Evolutionary conservation across 257 asterid species (phyloP).

Genomic region (Primulina huaijiensis): DNA sequence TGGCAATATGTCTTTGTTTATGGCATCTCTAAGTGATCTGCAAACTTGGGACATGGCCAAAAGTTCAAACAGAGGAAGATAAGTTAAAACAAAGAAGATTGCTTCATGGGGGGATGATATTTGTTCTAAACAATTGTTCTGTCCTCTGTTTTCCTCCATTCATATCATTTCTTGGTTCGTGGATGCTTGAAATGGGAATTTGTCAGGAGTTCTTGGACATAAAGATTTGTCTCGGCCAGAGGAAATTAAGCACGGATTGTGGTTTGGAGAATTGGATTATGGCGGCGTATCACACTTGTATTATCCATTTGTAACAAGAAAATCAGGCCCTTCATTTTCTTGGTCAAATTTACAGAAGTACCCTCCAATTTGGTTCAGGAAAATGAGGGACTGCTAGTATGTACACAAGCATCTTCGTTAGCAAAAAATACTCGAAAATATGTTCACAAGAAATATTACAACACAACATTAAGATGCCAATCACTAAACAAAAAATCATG

Average conservation of each 20-base stretch:
- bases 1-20: constrained; percentile 53
- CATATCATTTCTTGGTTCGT: not conserved
- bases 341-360: not conserved
- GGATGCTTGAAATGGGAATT: not conserved
- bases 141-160: constrained; percentile 25
- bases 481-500: too few relatives aligned
- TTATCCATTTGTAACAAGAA: not conserved
- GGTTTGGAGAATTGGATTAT: not conserved
- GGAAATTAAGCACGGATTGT: constrained; percentile 46
- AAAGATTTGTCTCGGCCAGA: constrained; percentile 26
- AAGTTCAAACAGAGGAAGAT: constrained; percentile 32
- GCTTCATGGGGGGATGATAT: constrained; percentile 54
- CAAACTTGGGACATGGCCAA: constrained; percentile 51
- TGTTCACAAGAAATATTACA: too few relatives aligned
- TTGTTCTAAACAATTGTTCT: constrained; percentile 11
- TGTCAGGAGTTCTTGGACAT: too few relatives aligned
- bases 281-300: constrained; percentile 2
- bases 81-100: constrained; percentile 47
- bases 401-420: too few relatives aligned
- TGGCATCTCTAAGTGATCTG: constrained; percentile 59
- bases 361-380: not conserved
- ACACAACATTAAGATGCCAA: not conserved
- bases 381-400: not conserved
- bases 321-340: not conserved
- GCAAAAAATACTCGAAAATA: too few relatives aligned